These are phyloP conservation scores for Mortierella alpina DNA, from an alignment of 192 early-diverging fungal genomes.

Conservation along the genomic window DNA sequence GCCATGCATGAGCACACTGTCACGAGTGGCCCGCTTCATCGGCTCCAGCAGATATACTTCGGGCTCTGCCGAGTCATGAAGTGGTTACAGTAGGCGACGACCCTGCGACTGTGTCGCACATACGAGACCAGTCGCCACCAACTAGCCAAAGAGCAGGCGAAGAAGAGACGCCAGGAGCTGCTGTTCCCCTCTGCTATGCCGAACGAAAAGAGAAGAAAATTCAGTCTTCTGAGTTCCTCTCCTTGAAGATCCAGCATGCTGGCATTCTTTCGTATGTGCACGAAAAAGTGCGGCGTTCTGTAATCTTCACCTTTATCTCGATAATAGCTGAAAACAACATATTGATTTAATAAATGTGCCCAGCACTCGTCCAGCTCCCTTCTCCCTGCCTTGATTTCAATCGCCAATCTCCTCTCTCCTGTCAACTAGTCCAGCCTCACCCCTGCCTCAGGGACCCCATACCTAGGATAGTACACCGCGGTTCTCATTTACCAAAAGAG, in stretches of 20 bases:
- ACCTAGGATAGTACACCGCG: too few species aligned
- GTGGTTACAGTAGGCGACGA: conserved; percentile 34
- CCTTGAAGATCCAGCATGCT: conserved; percentile 25
- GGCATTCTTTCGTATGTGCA: too few species aligned
- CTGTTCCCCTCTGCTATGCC: conserved; percentile 21
- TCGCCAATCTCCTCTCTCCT: too few species aligned
- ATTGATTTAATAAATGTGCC: too few species aligned
- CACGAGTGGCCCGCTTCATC: conserved; percentile 31
- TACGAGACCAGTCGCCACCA: conserved; percentile 21
- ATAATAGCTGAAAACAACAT: too few species aligned
- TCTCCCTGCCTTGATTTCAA: too few species aligned
- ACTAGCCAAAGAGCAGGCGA: conserved; percentile 15
- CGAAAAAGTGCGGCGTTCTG: too few species aligned
- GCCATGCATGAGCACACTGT: conserved; percentile 27
- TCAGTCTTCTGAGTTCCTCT: conserved; percentile 29
- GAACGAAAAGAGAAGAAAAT: conserved; percentile 34
- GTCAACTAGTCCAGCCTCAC: too few species aligned
- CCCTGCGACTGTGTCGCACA: conserved; percentile 20
- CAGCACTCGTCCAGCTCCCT: too few species aligned
- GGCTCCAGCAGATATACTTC: conserved; percentile 33
- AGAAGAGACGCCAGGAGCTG: conserved; percentile 35
- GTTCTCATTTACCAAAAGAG: too few species aligned
- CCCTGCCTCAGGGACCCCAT: too few species aligned
- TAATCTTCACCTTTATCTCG: too few species aligned
- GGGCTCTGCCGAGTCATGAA: conserved; percentile 30